Percentiles rank a stretch among this genome's conserved stretches.
Evolutionary conservation across 2,329 filamentous ascomycete species (phyloP).

Genomic region (Metarhizium robertsii): DNA sequence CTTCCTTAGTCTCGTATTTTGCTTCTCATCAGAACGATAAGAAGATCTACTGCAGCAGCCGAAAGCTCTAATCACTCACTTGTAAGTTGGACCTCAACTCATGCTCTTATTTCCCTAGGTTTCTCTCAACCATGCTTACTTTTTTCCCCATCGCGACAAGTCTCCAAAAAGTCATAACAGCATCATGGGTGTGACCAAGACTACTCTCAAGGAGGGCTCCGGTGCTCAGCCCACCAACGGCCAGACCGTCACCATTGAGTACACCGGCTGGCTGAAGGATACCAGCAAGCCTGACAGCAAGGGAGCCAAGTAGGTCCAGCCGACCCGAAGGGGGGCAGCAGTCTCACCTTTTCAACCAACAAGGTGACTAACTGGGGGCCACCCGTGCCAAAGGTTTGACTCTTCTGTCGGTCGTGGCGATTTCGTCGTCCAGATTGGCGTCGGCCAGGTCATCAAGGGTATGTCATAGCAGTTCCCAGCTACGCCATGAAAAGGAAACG

Average conservation of each 20-base stretch:
- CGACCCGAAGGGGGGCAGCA: not conserved
- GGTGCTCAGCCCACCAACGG: constrained; percentile 51
- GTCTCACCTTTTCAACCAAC: not conserved
- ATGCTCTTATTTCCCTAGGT: not conserved
- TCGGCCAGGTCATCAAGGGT: constrained; percentile 83
- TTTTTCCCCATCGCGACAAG: not conserved
- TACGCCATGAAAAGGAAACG: not conserved
- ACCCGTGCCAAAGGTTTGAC: constrained; percentile 59
- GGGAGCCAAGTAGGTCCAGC: constrained; percentile 57
- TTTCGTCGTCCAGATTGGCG: constrained; percentile 70
- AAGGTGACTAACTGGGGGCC: constrained; percentile 24
- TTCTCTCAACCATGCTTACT: not conserved
- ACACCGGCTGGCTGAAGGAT: constrained; percentile 82
- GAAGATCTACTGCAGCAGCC: no score
- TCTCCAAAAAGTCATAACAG: not conserved
- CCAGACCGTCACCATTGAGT: constrained; percentile 77
- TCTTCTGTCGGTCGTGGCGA: constrained; percentile 69
- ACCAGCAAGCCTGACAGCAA: constrained; percentile 47
- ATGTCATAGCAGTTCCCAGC: constrained; percentile 15
- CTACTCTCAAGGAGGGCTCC: constrained; percentile 50
- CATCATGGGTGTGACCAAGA: constrained; percentile 68
- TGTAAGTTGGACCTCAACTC: not conserved
- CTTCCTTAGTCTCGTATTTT: no score
- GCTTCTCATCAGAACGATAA: no score
- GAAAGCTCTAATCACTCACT: no score